Evolutionary conservation across 805 yeast species (phyloP).

Genomic region (Zygosaccharomyces gambellarensis): DNA sequence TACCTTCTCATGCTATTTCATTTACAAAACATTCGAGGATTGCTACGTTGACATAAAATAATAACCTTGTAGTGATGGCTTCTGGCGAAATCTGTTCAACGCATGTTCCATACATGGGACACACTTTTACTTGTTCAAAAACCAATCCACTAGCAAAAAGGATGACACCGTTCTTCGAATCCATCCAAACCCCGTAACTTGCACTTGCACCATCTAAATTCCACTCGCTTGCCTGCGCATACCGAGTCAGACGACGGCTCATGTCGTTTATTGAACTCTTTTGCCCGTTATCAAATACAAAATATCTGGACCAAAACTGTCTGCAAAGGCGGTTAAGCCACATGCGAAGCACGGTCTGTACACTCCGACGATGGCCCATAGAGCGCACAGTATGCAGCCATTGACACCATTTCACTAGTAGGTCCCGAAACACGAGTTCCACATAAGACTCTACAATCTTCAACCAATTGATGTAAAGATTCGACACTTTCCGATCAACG

Average conservation of each 20-base stretch:
- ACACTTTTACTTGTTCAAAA: conserved; percentile 4
- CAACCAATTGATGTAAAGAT: conserved; percentile 14
- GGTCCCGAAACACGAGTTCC: conserved; percentile 15
- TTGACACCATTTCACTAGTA: conserved; percentile 18
- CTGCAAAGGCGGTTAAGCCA: conserved; percentile 7
- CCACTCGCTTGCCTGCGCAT: not conserved
- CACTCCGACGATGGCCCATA: conserved; percentile 10
- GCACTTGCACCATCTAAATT: not conserved
- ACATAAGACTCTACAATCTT: conserved; percentile 18
- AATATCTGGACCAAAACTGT: conserved; percentile 13
- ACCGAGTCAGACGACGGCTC: conserved; percentile 2
- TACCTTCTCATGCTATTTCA: conserved; percentile 5
- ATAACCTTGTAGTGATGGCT: conserved; percentile 12
- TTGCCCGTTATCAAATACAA: conserved; percentile 12
- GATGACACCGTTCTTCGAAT: conserved; percentile 20
- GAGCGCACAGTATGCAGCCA: conserved; percentile 16
- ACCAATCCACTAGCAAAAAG: conserved; percentile 16
- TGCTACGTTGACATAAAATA: conserved; percentile 23
- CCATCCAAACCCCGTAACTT: conserved; percentile 22
- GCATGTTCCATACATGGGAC: conserved; percentile 16
- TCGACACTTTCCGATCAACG: conserved; percentile 3
- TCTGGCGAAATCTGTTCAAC: conserved; percentile 9
- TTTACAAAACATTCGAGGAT: conserved; percentile 18
- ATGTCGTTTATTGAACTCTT: conserved; percentile 9
- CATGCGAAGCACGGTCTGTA: conserved; percentile 8